Conservation (phyloP, 441 rosid species). For the Mallotus japonicus region DNA sequence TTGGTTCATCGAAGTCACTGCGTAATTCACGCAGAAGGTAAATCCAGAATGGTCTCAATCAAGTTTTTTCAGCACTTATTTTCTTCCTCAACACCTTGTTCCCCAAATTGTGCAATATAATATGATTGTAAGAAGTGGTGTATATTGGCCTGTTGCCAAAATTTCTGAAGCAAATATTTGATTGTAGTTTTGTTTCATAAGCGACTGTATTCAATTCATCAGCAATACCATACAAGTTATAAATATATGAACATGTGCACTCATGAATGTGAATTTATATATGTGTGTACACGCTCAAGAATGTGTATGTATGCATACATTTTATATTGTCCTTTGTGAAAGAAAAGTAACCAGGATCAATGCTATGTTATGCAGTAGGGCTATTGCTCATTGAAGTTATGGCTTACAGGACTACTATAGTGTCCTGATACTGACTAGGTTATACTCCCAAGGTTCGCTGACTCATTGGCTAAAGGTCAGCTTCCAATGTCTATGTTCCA, state of each 20-base stretch:
- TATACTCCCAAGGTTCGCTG: no score
- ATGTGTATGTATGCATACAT: no score
- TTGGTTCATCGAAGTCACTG: constrained; percentile 48
- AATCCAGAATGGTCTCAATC: constrained; percentile 15
- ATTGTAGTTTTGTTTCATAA: constrained; percentile 14
- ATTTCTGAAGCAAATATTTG: constrained; percentile 7
- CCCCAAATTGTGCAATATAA: not conserved
- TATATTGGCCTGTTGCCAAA: constrained; percentile 6
- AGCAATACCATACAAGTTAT: not conserved
- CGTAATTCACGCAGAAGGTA: constrained; percentile 47
- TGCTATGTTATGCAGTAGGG: no score
- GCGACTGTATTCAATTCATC: not conserved
- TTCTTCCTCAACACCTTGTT: not conserved
- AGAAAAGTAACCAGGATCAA: no score
- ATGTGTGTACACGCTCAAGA: not conserved
- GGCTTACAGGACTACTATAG: no score
- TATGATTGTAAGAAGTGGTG: constrained; percentile 20
- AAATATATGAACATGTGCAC: no score
- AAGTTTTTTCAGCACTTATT: constrained; percentile 6
- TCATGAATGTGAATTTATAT: not conserved
- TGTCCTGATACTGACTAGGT: no score
- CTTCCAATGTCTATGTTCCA: not conserved
- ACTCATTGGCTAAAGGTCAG: no score
- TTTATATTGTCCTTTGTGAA: no score
- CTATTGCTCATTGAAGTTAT: no score